Evolutionary conservation across 2,329 filamentous ascomycete species (phyloP).

Genomic region (Fusarium burgessii): DNA sequence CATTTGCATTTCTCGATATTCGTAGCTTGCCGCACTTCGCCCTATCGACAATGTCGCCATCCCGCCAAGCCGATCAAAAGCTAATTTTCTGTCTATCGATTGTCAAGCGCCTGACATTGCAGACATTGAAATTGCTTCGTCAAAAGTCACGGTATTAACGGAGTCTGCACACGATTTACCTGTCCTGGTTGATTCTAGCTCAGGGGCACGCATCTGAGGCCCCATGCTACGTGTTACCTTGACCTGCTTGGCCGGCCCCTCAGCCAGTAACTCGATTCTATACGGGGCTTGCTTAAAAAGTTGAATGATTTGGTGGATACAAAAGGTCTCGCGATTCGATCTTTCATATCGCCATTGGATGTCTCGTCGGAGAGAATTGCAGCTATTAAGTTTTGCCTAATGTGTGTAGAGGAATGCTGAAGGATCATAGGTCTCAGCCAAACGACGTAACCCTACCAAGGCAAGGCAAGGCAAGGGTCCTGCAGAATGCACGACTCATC

Average conservation of each 20-base stretch:
- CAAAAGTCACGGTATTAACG: slow-evolving; percentile 18
- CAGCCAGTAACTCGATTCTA: slow-evolving; percentile 10
- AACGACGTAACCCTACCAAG: not conserved
- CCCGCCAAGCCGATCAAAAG: slow-evolving; percentile 28
- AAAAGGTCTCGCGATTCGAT: slow-evolving; percentile 28
- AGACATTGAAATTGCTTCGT: slow-evolving; percentile 29
- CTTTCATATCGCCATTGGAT: slow-evolving; percentile 2
- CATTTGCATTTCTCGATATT: slow-evolving; percentile 13
- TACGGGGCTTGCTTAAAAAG: not conserved
- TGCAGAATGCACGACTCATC: slow-evolving; percentile 30
- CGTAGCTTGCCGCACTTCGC: slow-evolving; percentile 36
- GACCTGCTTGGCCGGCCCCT: slow-evolving; percentile 18
- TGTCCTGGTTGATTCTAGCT: slow-evolving; percentile 28
- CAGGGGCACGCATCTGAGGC: slow-evolving; percentile 37
- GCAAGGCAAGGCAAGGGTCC: not conserved
- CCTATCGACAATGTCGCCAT: slow-evolving; percentile 40
- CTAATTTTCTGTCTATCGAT: slow-evolving; percentile 36
- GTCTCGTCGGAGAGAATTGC: slow-evolving; percentile 7
- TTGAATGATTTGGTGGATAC: slow-evolving; percentile 5
- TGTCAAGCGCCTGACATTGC: slow-evolving; percentile 27
- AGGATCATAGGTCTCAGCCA: slow-evolving; percentile 7
- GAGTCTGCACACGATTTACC: not conserved
- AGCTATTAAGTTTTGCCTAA: slow-evolving; percentile 1
- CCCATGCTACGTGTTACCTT: slow-evolving; percentile 36
- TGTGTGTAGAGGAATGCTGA: slow-evolving; percentile 10